Evolutionary conservation across 345 rosid species (phyloP).

Genomic region (Lepidium aucheri): DNA sequence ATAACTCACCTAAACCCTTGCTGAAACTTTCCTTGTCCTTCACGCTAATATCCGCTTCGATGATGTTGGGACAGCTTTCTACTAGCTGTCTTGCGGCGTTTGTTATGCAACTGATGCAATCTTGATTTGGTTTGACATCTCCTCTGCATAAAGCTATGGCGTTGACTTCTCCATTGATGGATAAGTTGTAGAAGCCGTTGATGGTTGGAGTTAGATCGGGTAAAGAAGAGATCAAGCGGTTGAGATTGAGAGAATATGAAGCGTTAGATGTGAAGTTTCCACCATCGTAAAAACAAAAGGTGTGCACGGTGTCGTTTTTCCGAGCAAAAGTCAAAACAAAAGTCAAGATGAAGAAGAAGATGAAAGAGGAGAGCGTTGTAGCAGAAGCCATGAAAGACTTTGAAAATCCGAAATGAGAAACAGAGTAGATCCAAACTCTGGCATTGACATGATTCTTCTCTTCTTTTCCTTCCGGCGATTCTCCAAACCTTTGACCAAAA

Average conservation of each 20-base stretch:
- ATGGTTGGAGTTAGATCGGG: constrained; percentile 14
- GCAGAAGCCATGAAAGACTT: neutral
- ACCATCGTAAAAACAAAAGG: neutral
- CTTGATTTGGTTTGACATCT: constrained; percentile 16
- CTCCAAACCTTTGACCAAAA: constrained; percentile 7
- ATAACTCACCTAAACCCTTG: constrained; percentile 1
- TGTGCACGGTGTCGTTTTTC: constrained; percentile 1
- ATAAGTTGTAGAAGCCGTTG: constrained; percentile 19
- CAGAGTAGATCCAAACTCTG: neutral
- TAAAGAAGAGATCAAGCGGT: constrained; percentile 4
- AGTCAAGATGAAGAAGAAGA: neutral
- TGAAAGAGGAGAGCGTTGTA: neutral
- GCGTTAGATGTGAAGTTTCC: constrained; percentile 14
- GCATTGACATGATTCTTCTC: neutral
- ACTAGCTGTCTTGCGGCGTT: neutral
- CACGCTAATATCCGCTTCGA: constrained; percentile 14
- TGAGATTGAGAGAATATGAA: constrained; percentile 11
- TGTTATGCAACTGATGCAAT: constrained; percentile 17
- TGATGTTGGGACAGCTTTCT: neutral
- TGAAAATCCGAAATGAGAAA: neutral
- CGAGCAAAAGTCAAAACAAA: neutral
- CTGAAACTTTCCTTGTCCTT: constrained; percentile 1
- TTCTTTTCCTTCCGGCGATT: neutral
- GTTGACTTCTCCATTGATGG: constrained; percentile 8
- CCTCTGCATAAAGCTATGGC: constrained; percentile 23